A percentile compares a stretch with the other conserved stretches of the same genome.
These are phyloP conservation scores for Trichoderma sp. DNA, from an alignment of 2,329 filamentous ascomycete genomes.

Conservation along the genomic window DNA sequence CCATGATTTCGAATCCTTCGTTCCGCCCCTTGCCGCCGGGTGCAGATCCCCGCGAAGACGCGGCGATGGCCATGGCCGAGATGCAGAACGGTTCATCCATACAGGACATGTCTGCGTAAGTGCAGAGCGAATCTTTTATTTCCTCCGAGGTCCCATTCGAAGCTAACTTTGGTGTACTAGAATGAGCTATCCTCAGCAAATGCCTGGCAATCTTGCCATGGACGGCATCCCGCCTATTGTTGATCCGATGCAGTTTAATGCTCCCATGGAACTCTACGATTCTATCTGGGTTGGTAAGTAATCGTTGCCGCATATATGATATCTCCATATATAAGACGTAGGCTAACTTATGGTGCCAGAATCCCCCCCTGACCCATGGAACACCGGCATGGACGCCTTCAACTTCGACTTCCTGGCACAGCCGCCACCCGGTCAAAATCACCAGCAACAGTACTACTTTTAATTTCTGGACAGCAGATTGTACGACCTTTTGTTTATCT, in stretches of 20 bases:
- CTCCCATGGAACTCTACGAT: slow-evolving; percentile 68
- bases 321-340: not conserved
- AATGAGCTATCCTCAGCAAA: slow-evolving; percentile 34
- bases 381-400: slow-evolving; percentile 55
- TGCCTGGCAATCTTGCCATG: slow-evolving; percentile 43
- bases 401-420: slow-evolving; percentile 64
- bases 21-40: slow-evolving; percentile 27
- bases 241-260: slow-evolving; percentile 62
- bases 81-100: slow-evolving; percentile 60
- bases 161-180: not conserved
- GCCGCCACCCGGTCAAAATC: slow-evolving; percentile 59
- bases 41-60: slow-evolving; percentile 60
- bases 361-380: slow-evolving; percentile 60
- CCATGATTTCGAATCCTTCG: slow-evolving; percentile 31
- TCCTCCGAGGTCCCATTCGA: slow-evolving; percentile 19
- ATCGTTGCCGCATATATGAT: too few species aligned
- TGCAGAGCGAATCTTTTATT: slow-evolving; percentile 11
- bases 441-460: slow-evolving; percentile 63
- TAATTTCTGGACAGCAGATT: slow-evolving; percentile 32
- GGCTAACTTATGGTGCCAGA: slow-evolving; percentile 43
- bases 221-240: slow-evolving; percentile 52
- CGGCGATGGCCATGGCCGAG: slow-evolving; percentile 65
- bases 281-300: slow-evolving; percentile 69
- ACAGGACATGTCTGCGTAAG: slow-evolving; percentile 48
- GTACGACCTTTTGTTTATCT: not conserved